phyloP scores from a whole-genome alignment of 2,329 filamentous ascomycete species.

The Phialocephala sp. region DNA sequence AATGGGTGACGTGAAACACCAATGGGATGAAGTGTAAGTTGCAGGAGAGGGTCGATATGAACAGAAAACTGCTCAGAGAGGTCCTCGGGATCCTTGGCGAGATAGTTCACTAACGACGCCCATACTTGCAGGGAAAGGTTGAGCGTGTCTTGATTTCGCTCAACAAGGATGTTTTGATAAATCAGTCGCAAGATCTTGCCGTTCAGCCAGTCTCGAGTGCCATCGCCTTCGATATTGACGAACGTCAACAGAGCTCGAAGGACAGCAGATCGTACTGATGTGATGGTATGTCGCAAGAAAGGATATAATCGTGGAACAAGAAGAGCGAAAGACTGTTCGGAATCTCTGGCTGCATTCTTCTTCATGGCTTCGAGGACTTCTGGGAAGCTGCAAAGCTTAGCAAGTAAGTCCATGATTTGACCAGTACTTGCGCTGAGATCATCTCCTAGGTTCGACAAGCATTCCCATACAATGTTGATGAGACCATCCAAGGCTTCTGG shows the following conservation, averaged over 20 bases:
- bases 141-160: slow-evolving; percentile 84
- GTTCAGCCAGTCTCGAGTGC: slow-evolving; percentile 88
- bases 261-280: slow-evolving; percentile 90
- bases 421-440: slow-evolving; percentile 97
- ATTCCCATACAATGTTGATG: slow-evolving; percentile 97
- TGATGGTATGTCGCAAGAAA: slow-evolving; percentile 96
- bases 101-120: slow-evolving; percentile 74
- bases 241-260: slow-evolving; percentile 93
- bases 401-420: slow-evolving; percentile 96
- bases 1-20: slow-evolving; percentile 90
- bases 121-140: slow-evolving; percentile 87
- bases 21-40: slow-evolving; percentile 86
- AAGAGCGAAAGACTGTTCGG: slow-evolving; percentile 88
- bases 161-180: slow-evolving; percentile 94
- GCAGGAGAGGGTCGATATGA: slow-evolving; percentile 81
- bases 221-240: slow-evolving; percentile 79
- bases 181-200: slow-evolving; percentile 86
- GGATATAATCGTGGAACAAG: slow-evolving; percentile 94
- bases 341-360: slow-evolving; percentile 78
- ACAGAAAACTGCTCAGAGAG: slow-evolving; percentile 75
- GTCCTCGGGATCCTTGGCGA: slow-evolving; percentile 66
- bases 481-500: slow-evolving; percentile 78
- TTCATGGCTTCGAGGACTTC: slow-evolving; percentile 96
- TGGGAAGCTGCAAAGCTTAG: slow-evolving; percentile 93
- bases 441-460: slow-evolving; percentile 93